Base-by-base conservation (phyloP, 495 filamentous ascomycete species). In the Aspergillus baeticus region DNA sequence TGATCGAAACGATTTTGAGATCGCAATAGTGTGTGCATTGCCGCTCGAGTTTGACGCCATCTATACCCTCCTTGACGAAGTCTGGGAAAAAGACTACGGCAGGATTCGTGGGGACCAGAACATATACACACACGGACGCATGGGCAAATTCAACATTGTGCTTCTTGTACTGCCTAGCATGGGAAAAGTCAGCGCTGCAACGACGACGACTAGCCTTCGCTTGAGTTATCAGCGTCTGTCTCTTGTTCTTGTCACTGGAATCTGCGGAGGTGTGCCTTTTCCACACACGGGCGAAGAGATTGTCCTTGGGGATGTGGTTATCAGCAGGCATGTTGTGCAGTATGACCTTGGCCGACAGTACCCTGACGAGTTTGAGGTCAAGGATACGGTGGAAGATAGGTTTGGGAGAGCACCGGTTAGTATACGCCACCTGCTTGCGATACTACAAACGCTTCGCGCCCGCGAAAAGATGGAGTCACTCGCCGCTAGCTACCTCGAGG, bases 281-380 rank as follows among this genome's bases (percentile, higher is more conserved):
- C 13, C 37, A 5, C n/a, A 18, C 34, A 15, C 18, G 6, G 45
- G 49, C 7, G 22, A 50, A 8, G 65, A 71, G 18, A 48, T 71
- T 7, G 35, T 75, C 7, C 66, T 78, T 0, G 76, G 77, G 3
- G 75, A 80, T 53, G 71, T 77, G 0, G 61, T 79, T 14, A 69
- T 80, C 26, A 74, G 73, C 59, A 67, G 63, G 6, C 53, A 44
- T 15, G 38, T 75, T 7, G 55, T 75, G 2, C 63, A 74, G 38
- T 70, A 66, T 46, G 69, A 72, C 37, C 62, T 68, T 33, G 73
- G 73, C 13, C 58, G 63, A 17, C 69, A 63, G 38, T 65, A 63
- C 15, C 57, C 68, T 0, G 51, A 63, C 31, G 47, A 51, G 17
- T 67, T 63, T 26, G 45, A 54, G 14, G 26, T 42, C 5, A 69